These are phyloP conservation scores for Pachyrhizus erosus DNA, from an alignment of 306 rosid genomes.

Conservation along the genomic window DNA sequence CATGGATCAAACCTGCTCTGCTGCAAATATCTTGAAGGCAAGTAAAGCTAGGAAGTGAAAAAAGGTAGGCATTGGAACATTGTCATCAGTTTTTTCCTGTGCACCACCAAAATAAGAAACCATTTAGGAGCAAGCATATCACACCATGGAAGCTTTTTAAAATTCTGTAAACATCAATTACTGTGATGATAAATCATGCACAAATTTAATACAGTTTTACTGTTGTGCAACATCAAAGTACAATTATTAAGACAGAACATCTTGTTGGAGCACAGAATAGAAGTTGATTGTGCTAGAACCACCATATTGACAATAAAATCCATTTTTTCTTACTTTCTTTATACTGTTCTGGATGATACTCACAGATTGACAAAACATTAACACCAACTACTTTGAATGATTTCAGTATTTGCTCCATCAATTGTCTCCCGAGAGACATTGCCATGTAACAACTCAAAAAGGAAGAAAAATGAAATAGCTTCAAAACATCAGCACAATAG, in stretches of 20 bases:
- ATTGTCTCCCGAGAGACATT: conserved; percentile 35
- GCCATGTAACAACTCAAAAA: conserved; percentile 30
- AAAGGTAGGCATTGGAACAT: conserved; percentile 86
- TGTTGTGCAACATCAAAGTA: conserved; percentile 5
- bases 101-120: conserved; percentile 34
- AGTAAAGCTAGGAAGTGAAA: conserved; percentile 97
- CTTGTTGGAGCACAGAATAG: conserved; percentile 8
- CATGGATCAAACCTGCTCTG: conserved; percentile 70
- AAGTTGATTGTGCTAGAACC: conserved; percentile 36
- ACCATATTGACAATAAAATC: conserved; percentile 6
- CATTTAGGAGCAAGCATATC: conserved; percentile 19
- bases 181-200: conserved; percentile 3
- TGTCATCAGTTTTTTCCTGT: conserved; percentile 68
- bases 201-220: conserved; percentile 16
- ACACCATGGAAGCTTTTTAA: background rate
- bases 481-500: conserved; percentile 19
- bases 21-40: conserved; percentile 94
- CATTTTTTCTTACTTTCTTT: background rate
- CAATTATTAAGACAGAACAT: conserved; percentile 6
- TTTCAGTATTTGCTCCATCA: conserved; percentile 9
- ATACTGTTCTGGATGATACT: conserved; percentile 12
- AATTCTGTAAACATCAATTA: conserved; percentile 1
- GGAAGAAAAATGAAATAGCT: conserved; percentile 13
- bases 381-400: background rate
- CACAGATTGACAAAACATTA: conserved; percentile 30